phyloP scores from a whole-genome alignment of 306 rosid species.

The Ormosia emarginata region DNA sequence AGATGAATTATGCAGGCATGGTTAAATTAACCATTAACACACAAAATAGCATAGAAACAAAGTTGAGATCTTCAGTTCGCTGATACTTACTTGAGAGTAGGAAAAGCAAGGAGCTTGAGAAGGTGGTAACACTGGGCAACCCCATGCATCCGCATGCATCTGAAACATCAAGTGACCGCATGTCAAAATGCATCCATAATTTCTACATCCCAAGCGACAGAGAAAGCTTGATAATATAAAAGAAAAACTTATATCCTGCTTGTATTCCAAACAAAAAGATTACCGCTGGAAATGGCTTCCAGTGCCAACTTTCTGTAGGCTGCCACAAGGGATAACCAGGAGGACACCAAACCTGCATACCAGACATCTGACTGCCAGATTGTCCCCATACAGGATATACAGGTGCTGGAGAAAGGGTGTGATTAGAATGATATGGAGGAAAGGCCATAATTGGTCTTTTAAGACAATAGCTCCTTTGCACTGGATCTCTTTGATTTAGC shows the following conservation, averaged over 20 bases:
- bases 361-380: slow-evolving; percentile 34
- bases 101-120: slow-evolving; percentile 50
- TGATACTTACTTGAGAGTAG: slow-evolving; percentile 55
- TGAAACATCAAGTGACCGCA: slow-evolving; percentile 36
- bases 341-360: slow-evolving; percentile 57
- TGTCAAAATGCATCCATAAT: slow-evolving; percentile 15
- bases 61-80: background rate
- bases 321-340: slow-evolving; percentile 73
- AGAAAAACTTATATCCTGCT: background rate
- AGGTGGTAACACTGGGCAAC: slow-evolving; percentile 75
- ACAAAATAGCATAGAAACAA: background rate
- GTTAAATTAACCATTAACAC: slow-evolving; percentile 6
- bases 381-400: slow-evolving; percentile 77
- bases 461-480: slow-evolving; percentile 52
- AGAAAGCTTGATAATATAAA: slow-evolving; percentile 1
- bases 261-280: background rate
- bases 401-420: slow-evolving; percentile 46
- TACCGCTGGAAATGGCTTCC: slow-evolving; percentile 74
- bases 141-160: slow-evolving; percentile 91
- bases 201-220: background rate
- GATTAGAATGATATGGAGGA: slow-evolving; percentile 69
- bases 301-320: slow-evolving; percentile 65
- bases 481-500: slow-evolving; percentile 48
- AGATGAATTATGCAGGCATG: background rate
- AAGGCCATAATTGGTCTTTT: slow-evolving; percentile 76